Conservation (phyloP, 2,329 filamentous ascomycete species). For the Ceratocystiopsis minuta region DNA sequence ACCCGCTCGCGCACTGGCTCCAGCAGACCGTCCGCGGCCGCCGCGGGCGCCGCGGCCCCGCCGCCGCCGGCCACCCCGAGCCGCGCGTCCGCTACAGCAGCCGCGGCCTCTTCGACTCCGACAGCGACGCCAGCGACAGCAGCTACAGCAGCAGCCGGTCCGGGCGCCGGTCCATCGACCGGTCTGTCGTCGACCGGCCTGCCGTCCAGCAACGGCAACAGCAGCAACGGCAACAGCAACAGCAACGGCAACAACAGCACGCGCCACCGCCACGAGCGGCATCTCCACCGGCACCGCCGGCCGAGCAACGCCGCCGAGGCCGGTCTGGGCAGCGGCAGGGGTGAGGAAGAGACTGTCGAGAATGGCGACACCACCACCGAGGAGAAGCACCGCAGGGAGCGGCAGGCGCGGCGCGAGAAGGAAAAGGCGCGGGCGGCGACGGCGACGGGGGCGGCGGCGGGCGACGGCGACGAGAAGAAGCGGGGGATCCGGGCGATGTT, state of each 20-base stretch:
- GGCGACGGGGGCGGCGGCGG: too few relatives aligned
- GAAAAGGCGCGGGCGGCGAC: slow-evolving; percentile 1
- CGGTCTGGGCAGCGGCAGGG: too few relatives aligned
- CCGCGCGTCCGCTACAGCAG: background rate
- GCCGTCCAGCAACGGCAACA: background rate
- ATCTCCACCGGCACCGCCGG: slow-evolving; percentile 1
- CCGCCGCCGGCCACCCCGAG: background rate
- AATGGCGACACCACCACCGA: background rate
- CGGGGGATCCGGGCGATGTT: slow-evolving; percentile 7
- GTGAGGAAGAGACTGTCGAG: too few relatives aligned
- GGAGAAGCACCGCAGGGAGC: slow-evolving; percentile 9
- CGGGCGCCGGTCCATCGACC: too few relatives aligned
- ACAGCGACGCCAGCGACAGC: background rate
- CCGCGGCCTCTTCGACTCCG: background rate
- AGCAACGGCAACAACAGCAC: background rate
- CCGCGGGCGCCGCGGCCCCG: background rate
- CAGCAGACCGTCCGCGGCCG: slow-evolving; percentile 9
- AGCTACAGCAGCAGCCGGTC: background rate
- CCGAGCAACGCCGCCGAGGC: background rate
- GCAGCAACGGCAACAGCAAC: background rate
- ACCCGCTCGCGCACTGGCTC: slow-evolving; percentile 9
- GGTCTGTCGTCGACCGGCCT: too few relatives aligned
- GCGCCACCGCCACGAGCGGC: background rate
- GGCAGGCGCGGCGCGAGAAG: slow-evolving; percentile 9
- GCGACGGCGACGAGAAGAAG: slow-evolving; percentile 5